phyloP scores from a whole-genome alignment of 2,329 filamentous ascomycete species.

The Tolypocladium ophioglossoides region DNA sequence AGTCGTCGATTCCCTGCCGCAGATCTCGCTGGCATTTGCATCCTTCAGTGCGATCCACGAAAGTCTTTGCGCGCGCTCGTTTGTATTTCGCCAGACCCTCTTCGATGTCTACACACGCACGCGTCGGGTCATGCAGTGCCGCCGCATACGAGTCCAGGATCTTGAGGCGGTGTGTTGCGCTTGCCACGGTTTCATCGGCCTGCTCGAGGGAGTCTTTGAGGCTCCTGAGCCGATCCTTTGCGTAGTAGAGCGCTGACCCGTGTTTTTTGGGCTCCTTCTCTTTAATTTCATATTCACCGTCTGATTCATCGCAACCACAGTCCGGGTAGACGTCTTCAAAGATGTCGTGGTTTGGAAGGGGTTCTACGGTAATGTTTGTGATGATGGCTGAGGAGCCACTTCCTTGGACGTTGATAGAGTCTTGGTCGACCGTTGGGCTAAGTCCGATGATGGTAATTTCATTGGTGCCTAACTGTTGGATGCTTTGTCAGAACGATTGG shows the following conservation, averaged over 20 bases:
- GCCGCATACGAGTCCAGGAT: constrained; percentile 30
- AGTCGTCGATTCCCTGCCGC: constrained; percentile 14
- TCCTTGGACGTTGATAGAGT: constrained; percentile 51
- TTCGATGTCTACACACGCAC: constrained; percentile 19
- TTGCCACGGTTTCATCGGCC: constrained; percentile 10
- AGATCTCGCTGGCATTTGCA: constrained; percentile 19
- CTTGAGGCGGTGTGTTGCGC: constrained; percentile 21
- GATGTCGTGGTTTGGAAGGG: not conserved
- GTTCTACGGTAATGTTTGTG: constrained; percentile 35
- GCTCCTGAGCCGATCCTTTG: constrained; percentile 16
- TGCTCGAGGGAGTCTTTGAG: constrained; percentile 11
- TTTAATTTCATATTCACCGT: constrained; percentile 10
- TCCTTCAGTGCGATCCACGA: constrained; percentile 26
- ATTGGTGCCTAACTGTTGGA: constrained; percentile 37
- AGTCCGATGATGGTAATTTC: constrained; percentile 45
- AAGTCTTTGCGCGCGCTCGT: constrained; percentile 29
- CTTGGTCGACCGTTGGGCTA: constrained; percentile 40
- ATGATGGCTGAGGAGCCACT: constrained; percentile 41
- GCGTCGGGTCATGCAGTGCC: constrained; percentile 21
- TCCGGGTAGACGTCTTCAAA: not conserved
- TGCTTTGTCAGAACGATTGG: not conserved
- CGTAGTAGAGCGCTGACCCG: not conserved
- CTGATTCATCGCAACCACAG: constrained; percentile 8
- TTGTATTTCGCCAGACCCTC: constrained; percentile 28
- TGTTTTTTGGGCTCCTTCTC: not conserved